phyloP scores from a whole-genome alignment of 148 eudicot species.

The Rhododendron kiyosumense region DNA sequence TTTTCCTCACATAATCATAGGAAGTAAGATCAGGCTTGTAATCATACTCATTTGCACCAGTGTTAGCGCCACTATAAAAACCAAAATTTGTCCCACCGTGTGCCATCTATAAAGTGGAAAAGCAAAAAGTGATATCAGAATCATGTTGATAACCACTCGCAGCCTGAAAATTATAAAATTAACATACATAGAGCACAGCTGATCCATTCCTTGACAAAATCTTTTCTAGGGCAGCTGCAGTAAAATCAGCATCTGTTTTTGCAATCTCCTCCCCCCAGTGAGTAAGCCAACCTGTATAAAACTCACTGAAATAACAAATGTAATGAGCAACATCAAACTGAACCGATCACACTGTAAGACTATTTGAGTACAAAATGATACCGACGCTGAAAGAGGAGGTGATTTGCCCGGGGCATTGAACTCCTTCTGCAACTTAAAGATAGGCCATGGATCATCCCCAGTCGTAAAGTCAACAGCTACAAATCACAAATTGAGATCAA shows the following conservation, averaged over 20 bases:
- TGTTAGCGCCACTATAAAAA: slow-evolving; percentile 90
- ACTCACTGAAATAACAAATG: slow-evolving; percentile 55
- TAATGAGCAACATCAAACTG: slow-evolving; percentile 16
- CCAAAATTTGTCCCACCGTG: slow-evolving; percentile 99
- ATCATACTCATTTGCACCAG: slow-evolving; percentile 61
- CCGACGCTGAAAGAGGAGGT: slow-evolving; percentile 93
- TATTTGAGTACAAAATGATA: slow-evolving; percentile 7
- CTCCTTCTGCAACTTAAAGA: slow-evolving; percentile 81
- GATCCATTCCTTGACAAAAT: slow-evolving; percentile 80
- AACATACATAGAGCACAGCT: slow-evolving; percentile 87
- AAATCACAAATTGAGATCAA: slow-evolving; percentile 3
- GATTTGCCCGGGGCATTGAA: slow-evolving; percentile 96
- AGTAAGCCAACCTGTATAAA: slow-evolving; percentile 98
- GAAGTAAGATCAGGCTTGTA: slow-evolving; percentile 97
- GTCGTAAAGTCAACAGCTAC: slow-evolving; percentile 89
- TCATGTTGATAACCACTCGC: slow-evolving; percentile 6
- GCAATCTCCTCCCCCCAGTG: slow-evolving; percentile 91
- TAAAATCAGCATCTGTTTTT: slow-evolving; percentile 62
- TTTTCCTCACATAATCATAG: slow-evolving; percentile 85
- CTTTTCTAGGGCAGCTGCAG: slow-evolving; percentile 68
- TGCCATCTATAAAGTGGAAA: slow-evolving; percentile 61
- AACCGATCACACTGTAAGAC: slow-evolving; percentile 2
- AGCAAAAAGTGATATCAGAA: slow-evolving; percentile 14
- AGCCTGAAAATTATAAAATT: slow-evolving; percentile 6
- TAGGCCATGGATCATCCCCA: slow-evolving; percentile 92